These are phyloP conservation scores for Botrytis elliptica DNA, from an alignment of 2,329 filamentous ascomycete genomes.

Conservation along the genomic window DNA sequence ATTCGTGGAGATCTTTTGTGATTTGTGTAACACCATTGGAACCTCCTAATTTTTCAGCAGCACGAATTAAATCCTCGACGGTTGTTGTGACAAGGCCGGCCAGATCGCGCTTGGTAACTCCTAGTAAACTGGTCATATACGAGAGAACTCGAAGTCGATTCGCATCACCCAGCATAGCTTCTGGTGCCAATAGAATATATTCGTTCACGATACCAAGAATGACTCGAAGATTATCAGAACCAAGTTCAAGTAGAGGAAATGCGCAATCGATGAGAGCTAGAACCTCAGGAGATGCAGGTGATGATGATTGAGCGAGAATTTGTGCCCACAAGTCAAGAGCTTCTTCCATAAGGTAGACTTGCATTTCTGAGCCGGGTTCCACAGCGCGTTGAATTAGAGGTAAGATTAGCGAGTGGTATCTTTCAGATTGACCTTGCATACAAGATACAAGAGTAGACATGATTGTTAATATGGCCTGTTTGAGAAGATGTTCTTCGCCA, in stretches of 20 bases:
- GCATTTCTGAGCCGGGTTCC: conserved; percentile 69
- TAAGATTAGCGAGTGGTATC: conserved; percentile 77
- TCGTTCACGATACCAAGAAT: conserved; percentile 66
- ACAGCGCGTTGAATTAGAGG: conserved; percentile 81
- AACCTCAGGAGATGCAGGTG: conserved; percentile 61
- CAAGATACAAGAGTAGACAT: conserved; percentile 82
- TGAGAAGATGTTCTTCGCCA: conserved; percentile 80
- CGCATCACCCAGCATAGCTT: conserved; percentile 60
- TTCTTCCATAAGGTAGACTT: conserved; percentile 86
- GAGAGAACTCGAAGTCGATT: conserved; percentile 51
- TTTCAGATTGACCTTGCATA: conserved; percentile 73
- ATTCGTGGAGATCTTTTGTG: conserved; percentile 62
- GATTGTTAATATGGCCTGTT: conserved; percentile 86
- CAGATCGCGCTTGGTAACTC: conserved; percentile 56
- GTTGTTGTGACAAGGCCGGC: conserved; percentile 58
- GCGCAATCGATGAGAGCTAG: conserved; percentile 60
- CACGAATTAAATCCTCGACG: conserved; percentile 64
- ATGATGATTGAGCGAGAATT: conserved; percentile 64
- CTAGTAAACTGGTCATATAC: conserved; percentile 51
- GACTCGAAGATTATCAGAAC: conserved; percentile 60
- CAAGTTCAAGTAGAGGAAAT: conserved; percentile 65
- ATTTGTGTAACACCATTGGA: conserved; percentile 60
- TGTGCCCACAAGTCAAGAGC: conserved; percentile 85
- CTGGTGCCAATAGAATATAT: conserved; percentile 69
- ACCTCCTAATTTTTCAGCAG: conserved; percentile 61